Evolutionary conservation across 1,139 yeast genomes (phyloP).

Genomic region (Candida gigantensis): DNA sequence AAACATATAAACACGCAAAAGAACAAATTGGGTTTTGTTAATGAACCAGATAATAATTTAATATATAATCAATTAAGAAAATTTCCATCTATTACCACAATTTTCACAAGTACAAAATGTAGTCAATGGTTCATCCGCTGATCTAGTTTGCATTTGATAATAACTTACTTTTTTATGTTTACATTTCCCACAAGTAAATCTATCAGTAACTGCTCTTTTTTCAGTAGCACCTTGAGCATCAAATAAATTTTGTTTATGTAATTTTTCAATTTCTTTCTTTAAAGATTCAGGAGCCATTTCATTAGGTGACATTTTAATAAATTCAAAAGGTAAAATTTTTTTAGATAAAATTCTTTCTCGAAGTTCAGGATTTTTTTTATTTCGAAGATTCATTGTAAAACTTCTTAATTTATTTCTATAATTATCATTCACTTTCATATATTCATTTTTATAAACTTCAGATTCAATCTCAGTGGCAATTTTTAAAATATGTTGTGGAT

Average conservation of each 20-base stretch:
- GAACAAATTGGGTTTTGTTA: too few species aligned
- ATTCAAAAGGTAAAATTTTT: conserved; percentile 60
- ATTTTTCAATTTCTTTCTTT: conserved; percentile 79
- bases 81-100: conserved; percentile 95
- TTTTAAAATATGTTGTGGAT: conserved; percentile 53
- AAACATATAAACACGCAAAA: too few species aligned
- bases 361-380: conserved; percentile 84
- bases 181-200: conserved; percentile 97
- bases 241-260: conserved; percentile 85
- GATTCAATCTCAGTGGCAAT: conserved; percentile 73
- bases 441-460: conserved; percentile 64
- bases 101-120: conserved; percentile 92
- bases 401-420: conserved; percentile 84
- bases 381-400: conserved; percentile 80
- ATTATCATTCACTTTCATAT: conserved; percentile 53
- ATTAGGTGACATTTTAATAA: conserved; percentile 82
- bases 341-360: conserved; percentile 68
- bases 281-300: conserved; percentile 93
- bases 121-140: conserved; percentile 94
- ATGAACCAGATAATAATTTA: too few species aligned
- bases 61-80: too few species aligned
- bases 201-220: conserved; percentile 92
- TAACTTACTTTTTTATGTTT: conserved; percentile 96
- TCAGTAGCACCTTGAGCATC: conserved; percentile 99
- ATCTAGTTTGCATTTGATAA: conserved; percentile 93